Conservation (phyloP, 441 rosid species). For the Capsella rubella region DNA sequence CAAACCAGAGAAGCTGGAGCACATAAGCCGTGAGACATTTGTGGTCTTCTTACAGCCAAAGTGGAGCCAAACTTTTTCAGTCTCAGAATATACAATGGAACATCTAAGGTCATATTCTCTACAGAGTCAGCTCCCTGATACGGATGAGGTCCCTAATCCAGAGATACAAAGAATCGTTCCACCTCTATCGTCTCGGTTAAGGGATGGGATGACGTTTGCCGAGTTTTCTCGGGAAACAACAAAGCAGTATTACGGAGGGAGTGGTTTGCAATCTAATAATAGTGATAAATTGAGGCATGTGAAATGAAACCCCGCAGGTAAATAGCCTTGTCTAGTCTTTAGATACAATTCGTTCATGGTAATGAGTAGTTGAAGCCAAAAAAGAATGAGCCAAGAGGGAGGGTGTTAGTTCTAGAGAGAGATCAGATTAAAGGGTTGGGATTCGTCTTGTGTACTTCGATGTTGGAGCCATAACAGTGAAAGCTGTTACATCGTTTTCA, state of each 20-base stretch:
- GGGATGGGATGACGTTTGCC: conserved; percentile 92
- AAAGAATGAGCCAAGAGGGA: conserved; percentile 25
- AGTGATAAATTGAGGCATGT: conserved; percentile 22
- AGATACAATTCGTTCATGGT: conserved; percentile 15
- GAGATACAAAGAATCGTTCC: conserved; percentile 65
- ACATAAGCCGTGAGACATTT: conserved; percentile 83
- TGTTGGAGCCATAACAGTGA: conserved; percentile 43
- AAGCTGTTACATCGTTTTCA: conserved; percentile 42
- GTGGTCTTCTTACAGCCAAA: conserved; percentile 86
- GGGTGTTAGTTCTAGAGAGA: conserved; percentile 20
- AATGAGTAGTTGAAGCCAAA: conserved; percentile 25
- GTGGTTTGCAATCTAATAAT: conserved; percentile 76
- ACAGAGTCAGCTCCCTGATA: conserved; percentile 34
- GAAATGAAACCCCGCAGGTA: background rate
- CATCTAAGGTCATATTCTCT: conserved; percentile 34
- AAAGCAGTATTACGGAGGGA: conserved; percentile 84
- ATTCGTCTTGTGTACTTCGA: conserved; percentile 36
- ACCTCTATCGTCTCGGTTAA: conserved; percentile 71
- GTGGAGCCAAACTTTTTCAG: conserved; percentile 77
- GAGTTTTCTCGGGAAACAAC: conserved; percentile 85
- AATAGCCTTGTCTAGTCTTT: conserved; percentile 13
- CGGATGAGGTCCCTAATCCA: conserved; percentile 28
- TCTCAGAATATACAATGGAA: conserved; percentile 51
- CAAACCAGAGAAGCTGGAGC: conserved; percentile 61
- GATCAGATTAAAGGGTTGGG: conserved; percentile 35